Base-by-base conservation (phyloP, 768 basidiomycete species). In the Termitomyces sp. region DNA sequence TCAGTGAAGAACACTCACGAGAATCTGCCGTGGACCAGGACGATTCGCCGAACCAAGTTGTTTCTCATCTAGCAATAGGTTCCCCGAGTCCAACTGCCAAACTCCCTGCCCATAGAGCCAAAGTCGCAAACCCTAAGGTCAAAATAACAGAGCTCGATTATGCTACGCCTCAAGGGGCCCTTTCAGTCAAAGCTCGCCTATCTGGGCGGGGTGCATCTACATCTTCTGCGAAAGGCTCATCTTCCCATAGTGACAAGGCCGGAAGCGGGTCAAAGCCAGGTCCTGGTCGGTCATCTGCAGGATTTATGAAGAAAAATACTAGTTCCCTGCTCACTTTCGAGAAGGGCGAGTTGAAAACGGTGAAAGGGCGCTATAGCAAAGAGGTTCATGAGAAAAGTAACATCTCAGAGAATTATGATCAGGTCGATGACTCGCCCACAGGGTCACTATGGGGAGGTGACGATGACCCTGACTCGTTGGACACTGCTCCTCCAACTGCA, bases 301-400 rank as follows among this genome's bases (percentile, higher is more conserved):
- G 79, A 8, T 56, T 79, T 32, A 37, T 66, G 34, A 65, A 57
- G 47, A 77, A 71, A 54, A 76, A 68, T 46, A 74, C 71, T 30
- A 82, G 78, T 56, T 85, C 85, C 16, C 67, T 85, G 12, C 70
- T 86, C 52, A 83, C 78, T 6, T 75, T 72, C 19, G 68, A 76
- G 8, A 85, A 82, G 63, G 83, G 84, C 32, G 61, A 66, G 11
- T 62, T 83, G 30, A 80, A 78, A 60, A 79, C 75, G 5, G 67
- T 82, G 56, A 82, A 79, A 62, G 79, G 79, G 11, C 78, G 69
- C 30, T 76, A 74, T 56, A 54, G 57, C 30, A 60, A 52, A 34
- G 57, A 59, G 37, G 17, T 19, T 11, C 16, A 32, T 9, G 34
- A 54, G 17, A 30, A 32, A 11, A 34, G 12, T 14, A 5, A 41